These are phyloP conservation scores for Phialophora macrospora DNA, from an alignment of 2,329 filamentous ascomycete species.

Conservation along the genomic window DNA sequence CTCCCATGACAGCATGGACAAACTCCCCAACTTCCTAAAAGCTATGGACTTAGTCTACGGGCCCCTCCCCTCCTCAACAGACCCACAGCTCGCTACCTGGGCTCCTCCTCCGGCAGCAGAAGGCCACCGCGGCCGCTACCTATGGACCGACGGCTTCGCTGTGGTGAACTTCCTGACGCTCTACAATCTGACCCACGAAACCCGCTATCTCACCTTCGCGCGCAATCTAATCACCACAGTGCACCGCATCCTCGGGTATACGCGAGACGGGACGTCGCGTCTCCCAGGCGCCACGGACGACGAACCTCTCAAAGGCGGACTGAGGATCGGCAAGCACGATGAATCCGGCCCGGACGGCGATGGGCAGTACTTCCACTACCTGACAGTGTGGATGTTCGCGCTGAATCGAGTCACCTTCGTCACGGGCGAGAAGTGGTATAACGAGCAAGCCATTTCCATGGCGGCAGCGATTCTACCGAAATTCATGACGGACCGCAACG, in stretches of 20 bases:
- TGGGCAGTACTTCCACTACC: slow-evolving; percentile 66
- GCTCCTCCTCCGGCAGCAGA: slow-evolving; percentile 57
- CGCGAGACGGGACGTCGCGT: slow-evolving; percentile 54
- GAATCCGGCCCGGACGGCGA: slow-evolving; percentile 58
- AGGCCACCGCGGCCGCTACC: slow-evolving; percentile 62
- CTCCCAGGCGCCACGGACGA: slow-evolving; percentile 59
- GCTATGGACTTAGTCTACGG: slow-evolving; percentile 51
- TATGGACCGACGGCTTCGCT: slow-evolving; percentile 67
- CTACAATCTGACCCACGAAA: slow-evolving; percentile 47
- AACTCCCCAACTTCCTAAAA: slow-evolving; percentile 41
- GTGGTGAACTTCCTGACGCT: slow-evolving; percentile 65
- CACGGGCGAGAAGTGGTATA: slow-evolving; percentile 54
- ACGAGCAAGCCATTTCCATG: slow-evolving; percentile 58
- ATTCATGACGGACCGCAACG: slow-evolving; percentile 54
- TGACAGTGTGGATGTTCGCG: slow-evolving; percentile 68
- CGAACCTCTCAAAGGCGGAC: slow-evolving; percentile 59
- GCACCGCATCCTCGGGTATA: slow-evolving; percentile 59
- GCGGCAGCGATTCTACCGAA: slow-evolving; percentile 59
- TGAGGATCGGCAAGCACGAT: slow-evolving; percentile 63
- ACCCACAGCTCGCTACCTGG: slow-evolving; percentile 48
- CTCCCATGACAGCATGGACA: slow-evolving; percentile 12
- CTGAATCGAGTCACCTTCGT: slow-evolving; percentile 60
- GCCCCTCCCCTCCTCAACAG: slow-evolving; percentile 39
- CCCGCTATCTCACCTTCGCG: slow-evolving; percentile 57
- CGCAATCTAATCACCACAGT: slow-evolving; percentile 56